Base-by-base conservation (phyloP, 352 stramenopile species). In the Blastocystis sp. region DNA sequence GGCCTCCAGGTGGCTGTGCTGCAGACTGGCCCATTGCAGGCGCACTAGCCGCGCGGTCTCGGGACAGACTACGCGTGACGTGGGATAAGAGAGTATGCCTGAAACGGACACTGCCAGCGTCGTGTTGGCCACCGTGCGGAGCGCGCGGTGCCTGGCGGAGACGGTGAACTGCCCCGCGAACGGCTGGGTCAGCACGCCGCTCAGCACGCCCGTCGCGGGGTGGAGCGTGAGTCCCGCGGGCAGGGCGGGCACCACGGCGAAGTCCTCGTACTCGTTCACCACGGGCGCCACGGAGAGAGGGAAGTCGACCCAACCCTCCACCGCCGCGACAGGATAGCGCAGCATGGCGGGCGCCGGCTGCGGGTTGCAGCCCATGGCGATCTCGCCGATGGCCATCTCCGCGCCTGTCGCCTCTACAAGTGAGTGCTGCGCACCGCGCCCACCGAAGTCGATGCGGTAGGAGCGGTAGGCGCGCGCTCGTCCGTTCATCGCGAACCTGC, bases 401-500 rank as follows among this genome's bases (percentile, higher is more conserved):
- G 43, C 17, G 28, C 24, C 24, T 9, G n/a, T 19, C 21, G 21
- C 40, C 10, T 61, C 52, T 10, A 21, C 10, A 61, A 19, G 28
- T 34, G 28, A 34, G 52, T 61, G 52, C 52, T 61, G 10, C 9
- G 9, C 52, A 61, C 52, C 52, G 19, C 19, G 10, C 9, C 19
- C 52, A 21, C 52, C 52, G 4, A 81, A 81, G 71, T 81, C 71
- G 45, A 81, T 64, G 11, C 1, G 3, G 43, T 64, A 81, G 3
- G 48, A 54, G 10, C 66, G 71, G 48, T 81, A 81, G 0, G 71
- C 64, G 40, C n/a, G n/a, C 0, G 17, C 24, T 1, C 24, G 21
- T 19, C 14, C 40, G 54, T 81, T 81, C 71, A 81, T 81, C 11
- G 48, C 11, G 60, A 68, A 81, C 34, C 28, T 19, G 28, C 38